These are phyloP conservation scores for Ceratocystis cacaofunesta DNA, from an alignment of 2,329 filamentous ascomycete species.

Conservation along the genomic window DNA sequence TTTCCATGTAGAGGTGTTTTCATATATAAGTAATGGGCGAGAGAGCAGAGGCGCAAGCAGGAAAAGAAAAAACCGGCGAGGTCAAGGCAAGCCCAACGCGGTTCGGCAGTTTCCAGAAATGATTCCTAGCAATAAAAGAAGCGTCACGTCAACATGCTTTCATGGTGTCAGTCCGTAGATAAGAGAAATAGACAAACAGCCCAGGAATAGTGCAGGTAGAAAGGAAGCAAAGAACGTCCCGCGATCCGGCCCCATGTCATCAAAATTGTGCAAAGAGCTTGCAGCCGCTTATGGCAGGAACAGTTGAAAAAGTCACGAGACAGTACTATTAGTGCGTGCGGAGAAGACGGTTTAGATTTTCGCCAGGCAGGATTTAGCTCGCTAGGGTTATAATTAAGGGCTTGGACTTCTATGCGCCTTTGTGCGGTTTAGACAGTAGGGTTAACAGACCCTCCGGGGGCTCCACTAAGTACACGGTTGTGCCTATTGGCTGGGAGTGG, in stretches of 20 bases:
- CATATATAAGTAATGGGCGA: background rate
- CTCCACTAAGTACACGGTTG: background rate
- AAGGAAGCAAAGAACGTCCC: constrained; percentile 3
- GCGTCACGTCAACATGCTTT: background rate
- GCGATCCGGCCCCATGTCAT: constrained; percentile 9
- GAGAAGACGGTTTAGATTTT: background rate
- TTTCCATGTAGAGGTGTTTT: background rate
- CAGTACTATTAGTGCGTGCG: background rate
- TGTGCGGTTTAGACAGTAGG: background rate
- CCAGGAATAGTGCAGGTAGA: too few species aligned
- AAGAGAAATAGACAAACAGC: too few species aligned
- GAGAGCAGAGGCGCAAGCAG: background rate
- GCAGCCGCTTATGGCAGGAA: background rate
- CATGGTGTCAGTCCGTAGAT: too few species aligned
- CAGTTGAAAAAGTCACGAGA: background rate
- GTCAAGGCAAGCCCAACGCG: background rate
- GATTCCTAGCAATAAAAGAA: background rate
- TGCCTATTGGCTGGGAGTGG: constrained; percentile 6
- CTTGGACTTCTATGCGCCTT: too few species aligned
- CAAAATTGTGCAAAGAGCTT: background rate
- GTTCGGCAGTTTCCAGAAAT: background rate
- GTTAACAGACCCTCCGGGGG: background rate
- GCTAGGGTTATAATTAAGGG: too few species aligned
- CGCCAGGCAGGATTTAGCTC: background rate
- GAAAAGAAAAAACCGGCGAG: background rate